Conservation (phyloP, 345 rosid genomes). For the Mallotus nudiflorus region DNA sequence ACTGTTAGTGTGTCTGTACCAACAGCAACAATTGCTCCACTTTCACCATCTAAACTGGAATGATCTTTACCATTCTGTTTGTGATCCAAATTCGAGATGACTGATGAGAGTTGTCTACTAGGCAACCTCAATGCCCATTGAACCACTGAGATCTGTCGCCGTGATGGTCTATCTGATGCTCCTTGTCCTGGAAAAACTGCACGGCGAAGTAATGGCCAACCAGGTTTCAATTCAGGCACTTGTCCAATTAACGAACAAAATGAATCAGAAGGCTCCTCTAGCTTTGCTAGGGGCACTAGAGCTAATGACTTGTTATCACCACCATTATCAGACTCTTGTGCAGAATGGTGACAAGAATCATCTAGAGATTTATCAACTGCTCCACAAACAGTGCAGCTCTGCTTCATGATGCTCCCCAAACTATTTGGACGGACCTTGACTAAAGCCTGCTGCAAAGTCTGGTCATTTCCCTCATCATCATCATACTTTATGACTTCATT, state of each 20-base stretch:
- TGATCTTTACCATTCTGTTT: background rate
- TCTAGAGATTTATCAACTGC: constrained; percentile 27
- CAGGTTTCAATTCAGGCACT: constrained; percentile 63
- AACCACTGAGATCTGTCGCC: constrained; percentile 47
- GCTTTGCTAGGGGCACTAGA: constrained; percentile 47
- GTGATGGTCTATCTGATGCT: constrained; percentile 36
- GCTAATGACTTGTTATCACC: constrained; percentile 49
- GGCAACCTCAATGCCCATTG: constrained; percentile 36
- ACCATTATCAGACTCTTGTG: constrained; percentile 24
- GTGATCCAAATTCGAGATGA: constrained; percentile 9
- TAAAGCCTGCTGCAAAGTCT: constrained; percentile 47
- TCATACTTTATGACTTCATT: constrained; percentile 22
- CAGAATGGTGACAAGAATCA: constrained; percentile 28
- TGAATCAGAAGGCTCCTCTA: constrained; percentile 42
- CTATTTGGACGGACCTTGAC: constrained; percentile 34
- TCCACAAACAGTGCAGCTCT: constrained; percentile 63
- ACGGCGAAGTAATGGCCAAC: constrained; percentile 84
- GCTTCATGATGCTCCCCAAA: constrained; percentile 29
- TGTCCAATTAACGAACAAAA: constrained; percentile 41
- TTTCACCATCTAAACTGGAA: constrained; percentile 25
- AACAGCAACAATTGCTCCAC: constrained; percentile 52
- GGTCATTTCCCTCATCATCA: constrained; percentile 32
- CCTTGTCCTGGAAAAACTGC: constrained; percentile 33
- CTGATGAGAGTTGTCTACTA: constrained; percentile 19
- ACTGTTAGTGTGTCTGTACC: constrained; percentile 31